Evolutionary conservation across 2,329 filamentous ascomycete genomes (phyloP).

Genomic region (Arthrobotrys sphaeroides): DNA sequence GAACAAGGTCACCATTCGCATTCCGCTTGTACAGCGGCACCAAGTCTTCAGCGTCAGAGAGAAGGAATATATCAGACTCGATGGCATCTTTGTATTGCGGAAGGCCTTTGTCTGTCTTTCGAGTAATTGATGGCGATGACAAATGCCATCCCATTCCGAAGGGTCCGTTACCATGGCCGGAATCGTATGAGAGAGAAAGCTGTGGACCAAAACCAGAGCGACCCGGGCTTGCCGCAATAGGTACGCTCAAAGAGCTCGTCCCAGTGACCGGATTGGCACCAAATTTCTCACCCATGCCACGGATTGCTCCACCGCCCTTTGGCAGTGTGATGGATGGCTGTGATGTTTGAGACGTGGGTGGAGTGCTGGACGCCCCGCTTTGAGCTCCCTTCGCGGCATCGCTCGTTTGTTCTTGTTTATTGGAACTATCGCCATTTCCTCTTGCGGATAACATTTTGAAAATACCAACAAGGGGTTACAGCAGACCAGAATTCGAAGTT

Average conservation of each 20-base stretch:
- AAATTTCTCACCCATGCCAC: conserved; percentile 16
- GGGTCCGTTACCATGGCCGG: conserved; percentile 56
- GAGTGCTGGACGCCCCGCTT: background rate
- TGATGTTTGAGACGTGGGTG: background rate
- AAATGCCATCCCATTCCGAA: conserved; percentile 59
- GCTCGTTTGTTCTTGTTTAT: background rate
- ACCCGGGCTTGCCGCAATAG: background rate
- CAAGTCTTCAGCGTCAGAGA: conserved; percentile 56
- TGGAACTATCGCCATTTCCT: background rate
- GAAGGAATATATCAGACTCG: conserved; percentile 56
- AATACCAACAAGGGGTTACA: too few relatives aligned
- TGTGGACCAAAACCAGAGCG: conserved; percentile 35
- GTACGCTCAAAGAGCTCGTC: background rate
- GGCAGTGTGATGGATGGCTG: background rate
- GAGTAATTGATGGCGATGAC: conserved; percentile 35
- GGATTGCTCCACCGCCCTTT: conserved; percentile 9
- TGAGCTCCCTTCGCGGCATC: background rate
- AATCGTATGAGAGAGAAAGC: conserved; percentile 56
- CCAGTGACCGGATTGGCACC: conserved; percentile 3
- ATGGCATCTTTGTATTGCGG: conserved; percentile 51
- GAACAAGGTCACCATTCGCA: background rate
- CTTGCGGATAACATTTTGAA: background rate
- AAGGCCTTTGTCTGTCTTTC: conserved; percentile 55
- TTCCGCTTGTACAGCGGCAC: conserved; percentile 49
- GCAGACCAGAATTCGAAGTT: too few relatives aligned